phyloP scores from a whole-genome alignment of 2,329 filamentous ascomycete species.

The Immersiporthe knoxdaviesiana region DNA sequence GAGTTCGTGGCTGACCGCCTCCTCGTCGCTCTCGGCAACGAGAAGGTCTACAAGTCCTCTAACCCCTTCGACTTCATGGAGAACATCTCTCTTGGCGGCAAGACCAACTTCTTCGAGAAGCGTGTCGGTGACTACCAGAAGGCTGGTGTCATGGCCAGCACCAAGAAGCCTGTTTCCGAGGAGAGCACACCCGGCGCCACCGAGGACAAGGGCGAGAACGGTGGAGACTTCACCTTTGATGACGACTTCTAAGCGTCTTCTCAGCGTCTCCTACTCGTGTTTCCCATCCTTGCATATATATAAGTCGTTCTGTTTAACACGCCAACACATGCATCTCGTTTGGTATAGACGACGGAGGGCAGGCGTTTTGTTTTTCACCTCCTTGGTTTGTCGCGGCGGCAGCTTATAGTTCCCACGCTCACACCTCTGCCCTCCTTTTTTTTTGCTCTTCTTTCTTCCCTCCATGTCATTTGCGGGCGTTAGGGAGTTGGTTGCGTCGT shows the following conservation, averaged over 20 bases:
- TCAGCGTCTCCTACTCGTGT: conserved; percentile 25
- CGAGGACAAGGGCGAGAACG: conserved; percentile 59
- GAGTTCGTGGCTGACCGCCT: conserved; percentile 98
- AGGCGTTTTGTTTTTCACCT: conserved; percentile 7
- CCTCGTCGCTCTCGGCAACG: conserved; percentile 88
- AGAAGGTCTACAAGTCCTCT: conserved; percentile 87
- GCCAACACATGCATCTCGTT: conserved; percentile 22
- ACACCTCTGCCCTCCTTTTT: conserved; percentile 1
- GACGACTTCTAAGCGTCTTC: conserved; percentile 81
- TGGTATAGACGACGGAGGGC: conserved; percentile 26
- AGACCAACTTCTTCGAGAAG: conserved; percentile 99
- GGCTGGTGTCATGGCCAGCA: conserved; percentile 95
- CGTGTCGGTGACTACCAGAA: conserved; percentile 99
- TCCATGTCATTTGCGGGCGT: conserved; percentile 28
- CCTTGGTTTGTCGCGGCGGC: conserved; percentile 16
- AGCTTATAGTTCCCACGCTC: conserved; percentile 16
- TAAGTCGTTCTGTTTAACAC: conserved; percentile 14
- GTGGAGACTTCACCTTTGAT: conserved; percentile 88
- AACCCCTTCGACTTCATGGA: conserved; percentile 99
- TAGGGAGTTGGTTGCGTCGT: conserved; percentile 19
- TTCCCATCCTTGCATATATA: conserved; percentile 14
- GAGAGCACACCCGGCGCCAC: conserved; percentile 45
- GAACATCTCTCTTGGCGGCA: conserved; percentile 97
- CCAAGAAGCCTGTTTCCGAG: conserved; percentile 65
- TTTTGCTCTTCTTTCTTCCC: too few species aligned